Base-by-base conservation (phyloP, 2,329 filamentous ascomycete genomes). In the Stagonosporopsis chrysanthemi region DNA sequence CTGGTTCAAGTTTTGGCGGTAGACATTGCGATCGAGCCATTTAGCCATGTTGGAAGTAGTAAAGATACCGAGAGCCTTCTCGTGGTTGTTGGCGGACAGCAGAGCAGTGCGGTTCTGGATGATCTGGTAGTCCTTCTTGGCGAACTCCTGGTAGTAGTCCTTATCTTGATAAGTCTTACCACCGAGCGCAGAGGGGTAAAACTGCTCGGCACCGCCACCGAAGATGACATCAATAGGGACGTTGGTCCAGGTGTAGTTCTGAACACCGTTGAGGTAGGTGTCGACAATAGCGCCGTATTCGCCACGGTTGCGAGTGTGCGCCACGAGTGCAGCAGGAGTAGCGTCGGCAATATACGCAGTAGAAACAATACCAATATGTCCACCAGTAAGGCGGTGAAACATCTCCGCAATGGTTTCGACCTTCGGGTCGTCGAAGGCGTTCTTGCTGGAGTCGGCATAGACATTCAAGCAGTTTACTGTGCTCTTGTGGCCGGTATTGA, bases 21-120 rank as follows among this genome's bases (percentile, higher is more conserved):
- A 95, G 63, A 96, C 74, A 68, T 95, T 93, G 64, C 91, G 88
- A 78, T 96, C 91, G 11, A 96, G 83, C 91, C 91, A 96, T 69
- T 91, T 91, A 39, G 90, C 89, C 72, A 96, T 84, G 77, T 90
- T 90, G 62, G 83, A 84, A 58, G 84, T 83, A 69, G 86, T 88
- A 80, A 95, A 96, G 68, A 96, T 87, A 31, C 91, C 91, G 1
- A 96, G 86, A 0, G 90, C 86, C 69, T 84, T 87, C 63, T 86
- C 81, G 52, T 79, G 79, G 69, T 83, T 86, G 45, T 85, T 80
- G 1, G 84, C 82, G 24, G 80, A 76, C 3, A 83, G 72, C 2
- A 96, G 83, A 2, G 86, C 82, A 1, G 90, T 93, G 76, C 90
- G 90, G 82, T 94, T 93, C 64, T 86, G 79, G 59, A 87, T 86